Evolutionary conservation across 176 grass and related monocot species (phyloP), one percentile per base, ranked within the genome.

Genomic region (Musa beccarii): DNA sequence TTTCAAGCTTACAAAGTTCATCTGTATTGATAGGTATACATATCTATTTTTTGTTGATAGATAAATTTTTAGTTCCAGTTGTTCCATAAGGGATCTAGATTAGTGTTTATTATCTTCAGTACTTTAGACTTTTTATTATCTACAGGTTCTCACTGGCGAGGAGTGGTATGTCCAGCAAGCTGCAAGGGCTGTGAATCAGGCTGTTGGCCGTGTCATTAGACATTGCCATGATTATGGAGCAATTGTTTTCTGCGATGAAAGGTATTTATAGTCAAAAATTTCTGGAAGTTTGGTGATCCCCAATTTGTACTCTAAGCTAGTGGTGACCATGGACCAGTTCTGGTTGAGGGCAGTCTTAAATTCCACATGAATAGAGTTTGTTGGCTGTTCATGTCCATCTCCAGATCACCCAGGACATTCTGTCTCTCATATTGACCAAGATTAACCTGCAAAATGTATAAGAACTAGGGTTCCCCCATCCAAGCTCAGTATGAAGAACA

Each of bases 101-200:
- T 14, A 78, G 49, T 52, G 34, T 78, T 67, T 66, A 13, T 9
- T 9, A 26, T 2, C 21, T 29, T 59, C n/a, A 64, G 21, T 64
- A 67, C 19, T 14, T 76, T 25, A 50, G 13, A 76, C 1, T 55
- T 73, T 55, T 19, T 72, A 24, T 72, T 82, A 51, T 86, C 77
- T 85, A 66, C 89, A 97, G 94, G 76, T 70, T 28, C 86, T 97
- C 68, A 89, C 82, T 63, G 94, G 94, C 59, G 82, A 93, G 54
- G 88, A 89, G 69, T 97, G 94, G 94, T 97, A 97, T 89, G 82
- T 87, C 43, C 94, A 97, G 81, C 90, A 97, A 93, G 90, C 94
- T 71, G 84, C 94, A 75, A 88, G 94, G 78, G 94, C 88, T 83
- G 90, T 97, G 57, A 93, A 97, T 92, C 94, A 97, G 82, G 90